Evolutionary conservation across 2,329 filamentous ascomycete species (phyloP), one percentile per base, ranked within the genome.

Genomic region (Exophiala sp.): DNA sequence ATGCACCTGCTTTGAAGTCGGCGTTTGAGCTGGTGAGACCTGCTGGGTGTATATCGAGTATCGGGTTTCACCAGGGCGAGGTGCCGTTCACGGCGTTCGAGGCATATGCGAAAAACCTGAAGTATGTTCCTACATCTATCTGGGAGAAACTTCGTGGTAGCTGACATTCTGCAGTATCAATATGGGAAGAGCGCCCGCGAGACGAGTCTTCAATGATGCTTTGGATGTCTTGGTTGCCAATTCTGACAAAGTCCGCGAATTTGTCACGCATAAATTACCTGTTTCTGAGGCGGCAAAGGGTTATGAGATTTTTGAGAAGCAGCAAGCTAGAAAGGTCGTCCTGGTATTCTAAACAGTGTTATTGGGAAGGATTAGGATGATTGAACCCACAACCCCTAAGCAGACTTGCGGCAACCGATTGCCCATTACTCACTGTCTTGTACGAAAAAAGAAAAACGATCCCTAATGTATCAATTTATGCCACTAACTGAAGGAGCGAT

Each of bases 131-230:
- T 18, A 18, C 16, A 18, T 18, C 16, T 18, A 18, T 18, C 16
- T 18, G 33, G 33, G 33, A 35, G 18, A 40, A 41, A 14, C 6
- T 9, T 38, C 12, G 74, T 53, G 81, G 88, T 53, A 85, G 79
- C 5, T 78, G 77, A 62, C 68, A 81, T 47, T 90, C 16, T 90
- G 70, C 52, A 82, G 79, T 39, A 63, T 90, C 33, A 85, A 88
- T 68, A 89, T 90, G 84, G 88, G 88, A 2, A 78, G 88, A 52
- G 91, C 86, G 65, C 87, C 87, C 2, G 87, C 90, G 9, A 77
- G 86, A 49, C 85, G 82, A 32, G 81, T 89, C 52, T 88, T 89
- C 63, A 72, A 79, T 7, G 78, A 86, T 53, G 84, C 87, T 7
- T 72, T 89, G 40, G 75, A 79, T 21, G 71, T 88, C 53, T 69